A percentile compares a stretch with the other conserved stretches of the same genome.
phyloP scores from a whole-genome alignment of 805 yeast species.

The Saturnispora bothae region DNA sequence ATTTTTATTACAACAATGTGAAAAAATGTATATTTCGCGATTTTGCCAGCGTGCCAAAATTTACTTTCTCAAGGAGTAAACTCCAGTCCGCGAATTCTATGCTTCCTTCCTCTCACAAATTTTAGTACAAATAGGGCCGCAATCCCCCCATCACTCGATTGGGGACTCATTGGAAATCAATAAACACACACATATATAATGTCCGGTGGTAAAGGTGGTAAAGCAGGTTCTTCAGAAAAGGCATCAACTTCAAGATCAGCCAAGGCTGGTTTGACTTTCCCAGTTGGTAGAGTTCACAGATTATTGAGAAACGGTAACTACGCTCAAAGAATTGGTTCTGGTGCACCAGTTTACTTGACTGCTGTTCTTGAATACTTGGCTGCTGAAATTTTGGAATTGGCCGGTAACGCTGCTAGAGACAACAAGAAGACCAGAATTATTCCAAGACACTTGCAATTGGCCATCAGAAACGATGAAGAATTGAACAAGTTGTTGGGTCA shows the following conservation, averaged over 20 bases:
- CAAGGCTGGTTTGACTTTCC: constrained; percentile 98
- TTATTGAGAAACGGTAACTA: constrained; percentile 93
- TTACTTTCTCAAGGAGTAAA: constrained; percentile 14
- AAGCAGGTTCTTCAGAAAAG: constrained; percentile 91
- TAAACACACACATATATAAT: constrained; percentile 11
- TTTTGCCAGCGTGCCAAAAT: constrained; percentile 12
- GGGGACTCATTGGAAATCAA: background rate
- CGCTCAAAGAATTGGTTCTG: constrained; percentile 98
- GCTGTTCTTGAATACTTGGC: constrained; percentile 95
- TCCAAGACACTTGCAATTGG: constrained; percentile 97
- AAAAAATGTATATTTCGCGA: constrained; percentile 8
- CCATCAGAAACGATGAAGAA: constrained; percentile 98
- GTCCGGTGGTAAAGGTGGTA: constrained; percentile 81
- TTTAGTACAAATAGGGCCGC: constrained; percentile 5
- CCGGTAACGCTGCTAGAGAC: constrained; percentile 98
- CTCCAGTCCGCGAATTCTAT: constrained; percentile 5
- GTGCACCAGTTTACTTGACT: constrained; percentile 97
- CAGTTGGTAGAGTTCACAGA: constrained; percentile 99
- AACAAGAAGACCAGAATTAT: constrained; percentile 97
- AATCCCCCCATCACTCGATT: constrained; percentile 1
- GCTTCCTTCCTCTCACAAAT: too few relatives aligned
- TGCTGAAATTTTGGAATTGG: constrained; percentile 96
- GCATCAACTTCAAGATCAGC: constrained; percentile 97
- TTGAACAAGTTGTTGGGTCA: constrained; percentile 85
- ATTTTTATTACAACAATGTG: too few relatives aligned